These are phyloP conservation scores for Irpex rosettiformis DNA, from an alignment of 1,284 basidiomycete species.

Conservation along the genomic window DNA sequence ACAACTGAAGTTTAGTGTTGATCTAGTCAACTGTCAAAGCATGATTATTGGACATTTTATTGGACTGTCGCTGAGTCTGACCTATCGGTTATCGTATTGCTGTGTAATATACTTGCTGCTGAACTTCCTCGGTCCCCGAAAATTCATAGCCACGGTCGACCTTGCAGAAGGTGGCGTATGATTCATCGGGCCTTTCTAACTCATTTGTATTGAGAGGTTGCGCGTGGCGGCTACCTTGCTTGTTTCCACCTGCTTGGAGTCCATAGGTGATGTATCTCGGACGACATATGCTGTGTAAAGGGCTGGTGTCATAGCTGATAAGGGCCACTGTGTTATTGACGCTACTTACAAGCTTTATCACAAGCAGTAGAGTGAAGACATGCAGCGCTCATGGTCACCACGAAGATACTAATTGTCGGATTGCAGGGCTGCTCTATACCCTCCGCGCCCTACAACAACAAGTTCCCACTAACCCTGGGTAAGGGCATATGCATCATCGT, in stretches of 20 bases:
- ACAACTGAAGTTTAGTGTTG: too few species aligned
- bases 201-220: too few species aligned
- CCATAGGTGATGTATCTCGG: too few species aligned
- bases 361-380: too few species aligned
- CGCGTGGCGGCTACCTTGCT: too few species aligned
- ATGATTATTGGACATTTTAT: neutral
- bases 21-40: slow-evolving; percentile 4
- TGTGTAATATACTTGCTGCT: neutral
- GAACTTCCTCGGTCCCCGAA: neutral
- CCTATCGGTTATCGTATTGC: neutral
- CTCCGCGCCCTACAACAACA: neutral
- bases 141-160: neutral
- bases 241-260: too few species aligned
- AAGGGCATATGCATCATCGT: neutral
- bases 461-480: neutral
- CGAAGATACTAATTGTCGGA: neutral
- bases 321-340: neutral
- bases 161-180: neutral
- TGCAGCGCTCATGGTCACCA: too few species aligned
- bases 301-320: too few species aligned
- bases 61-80: neutral
- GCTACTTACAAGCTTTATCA: neutral
- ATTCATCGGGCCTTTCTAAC: too few species aligned
- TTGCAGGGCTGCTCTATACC: neutral
- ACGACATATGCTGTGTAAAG: too few species aligned